Base-by-base conservation (phyloP, 139 green algal species). In the Chlamydomonas sphaeroides region DNA sequence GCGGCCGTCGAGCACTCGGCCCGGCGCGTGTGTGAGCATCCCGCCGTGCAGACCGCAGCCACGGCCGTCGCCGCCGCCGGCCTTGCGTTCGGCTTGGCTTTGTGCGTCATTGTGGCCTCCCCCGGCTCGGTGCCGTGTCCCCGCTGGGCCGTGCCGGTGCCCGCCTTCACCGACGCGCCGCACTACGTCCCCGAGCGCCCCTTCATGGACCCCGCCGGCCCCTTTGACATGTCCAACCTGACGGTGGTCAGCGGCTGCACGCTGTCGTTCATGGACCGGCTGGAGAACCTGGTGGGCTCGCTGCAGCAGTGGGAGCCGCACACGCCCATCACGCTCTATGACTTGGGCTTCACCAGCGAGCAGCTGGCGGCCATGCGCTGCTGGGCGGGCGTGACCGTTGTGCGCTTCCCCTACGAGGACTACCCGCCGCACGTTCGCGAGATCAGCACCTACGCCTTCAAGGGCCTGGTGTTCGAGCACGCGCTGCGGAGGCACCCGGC, bases 391-490 rank as follows among this genome's bases (percentile, higher is more conserved):
- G 33, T 69, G 33, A 15, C 8, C 14, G 23, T 71, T 23, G 23
- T 49, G 20, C 62, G 75, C n/a, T 82, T 72, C 41, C 75, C 76
- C 7, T 87, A 81, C 56, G 86, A 85, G 42, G 39, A 65, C 21
- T 87, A 86, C 69, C 81, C 80, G 25, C 32, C 68, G 5, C 81
- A 90, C 53, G 86, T 87, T 51, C 26, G 32, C 30, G 86, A 90
- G 62, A 65, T 84, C 33, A 63, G 10, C 80, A 90, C 75, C 69
- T 90, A 90, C 57, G 86, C 86, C 38, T 90, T 90, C 86, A 90
- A 90, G 81, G 42, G 68, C 28, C 76, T 90, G 53, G 81, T 78
- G 30, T 65, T 86, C 20, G 5, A 61, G 25, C 71, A 85, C 48
- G 82, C 82, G 20, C 53, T 90, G 63, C 1, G 32, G 36, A 30